Evolutionary conservation across 1,284 basidiomycete species (phyloP).

Genomic region (Coniferiporia sulphurascens): DNA sequence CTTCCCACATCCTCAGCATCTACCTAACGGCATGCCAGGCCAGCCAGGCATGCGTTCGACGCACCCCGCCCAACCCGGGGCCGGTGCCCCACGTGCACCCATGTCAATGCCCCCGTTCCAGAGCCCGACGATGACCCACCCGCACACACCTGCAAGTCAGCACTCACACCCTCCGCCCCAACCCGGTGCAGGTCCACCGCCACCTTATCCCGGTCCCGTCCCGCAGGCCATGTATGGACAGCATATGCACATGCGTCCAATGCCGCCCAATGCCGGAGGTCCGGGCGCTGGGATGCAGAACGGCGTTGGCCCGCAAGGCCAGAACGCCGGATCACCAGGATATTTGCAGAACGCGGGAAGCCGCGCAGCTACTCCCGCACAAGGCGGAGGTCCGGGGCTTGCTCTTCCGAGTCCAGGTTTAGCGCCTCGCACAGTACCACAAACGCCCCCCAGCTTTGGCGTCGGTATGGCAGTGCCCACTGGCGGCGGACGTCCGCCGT

Average conservation of each 20-base stretch:
- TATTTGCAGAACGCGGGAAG: slow-evolving; percentile 5
- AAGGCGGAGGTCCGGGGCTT: background rate
- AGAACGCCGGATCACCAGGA: slow-evolving; percentile 4
- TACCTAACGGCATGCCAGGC: slow-evolving; percentile 11
- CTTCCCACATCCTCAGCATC: slow-evolving; percentile 12
- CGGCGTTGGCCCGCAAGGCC: background rate
- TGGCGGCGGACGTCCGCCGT: slow-evolving; percentile 2
- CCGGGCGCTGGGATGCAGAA: background rate
- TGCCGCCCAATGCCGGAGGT: slow-evolving; percentile 5
- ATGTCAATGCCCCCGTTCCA: background rate
- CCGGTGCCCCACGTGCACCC: background rate
- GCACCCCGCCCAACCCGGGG: background rate
- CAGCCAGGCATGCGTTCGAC: background rate
- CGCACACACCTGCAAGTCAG: background rate
- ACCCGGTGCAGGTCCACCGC: background rate
- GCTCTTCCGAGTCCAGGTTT: slow-evolving; percentile 14
- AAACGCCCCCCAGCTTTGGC: slow-evolving; percentile 13
- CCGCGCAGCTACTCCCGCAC: slow-evolving; percentile 14
- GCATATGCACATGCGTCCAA: background rate
- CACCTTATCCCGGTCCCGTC: background rate
- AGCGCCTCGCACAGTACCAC: slow-evolving; percentile 9
- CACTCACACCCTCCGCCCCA: too few relatives aligned
- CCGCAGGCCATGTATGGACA: slow-evolving; percentile 6
- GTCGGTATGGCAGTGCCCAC: background rate
- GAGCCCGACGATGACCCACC: slow-evolving; percentile 15